Percentiles rank a stretch among this genome's conserved stretches.
Evolutionary conservation across 176 grass and related monocot species (phyloP).

Genomic region (Ananas comosus): DNA sequence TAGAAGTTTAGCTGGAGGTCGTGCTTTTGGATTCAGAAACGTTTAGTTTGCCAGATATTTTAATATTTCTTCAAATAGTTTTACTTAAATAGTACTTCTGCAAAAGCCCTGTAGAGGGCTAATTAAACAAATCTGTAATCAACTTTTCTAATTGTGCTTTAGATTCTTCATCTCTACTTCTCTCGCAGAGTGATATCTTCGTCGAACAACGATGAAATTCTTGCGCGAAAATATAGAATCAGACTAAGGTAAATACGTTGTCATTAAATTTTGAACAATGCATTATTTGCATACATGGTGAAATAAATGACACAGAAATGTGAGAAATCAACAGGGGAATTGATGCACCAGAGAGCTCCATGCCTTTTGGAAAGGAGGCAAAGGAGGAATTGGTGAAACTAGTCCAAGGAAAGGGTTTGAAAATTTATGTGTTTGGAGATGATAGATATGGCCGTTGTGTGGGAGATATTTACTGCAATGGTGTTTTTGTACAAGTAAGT

Average conservation of each 20-base stretch:
- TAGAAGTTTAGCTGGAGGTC: no score
- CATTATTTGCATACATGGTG: no score
- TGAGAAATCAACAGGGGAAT: conserved; percentile 40
- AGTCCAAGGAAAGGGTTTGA: conserved; percentile 46
- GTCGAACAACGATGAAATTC: conserved; percentile 21
- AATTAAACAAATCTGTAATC: no score
- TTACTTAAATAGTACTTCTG: background rate
- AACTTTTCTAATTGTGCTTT: background rate
- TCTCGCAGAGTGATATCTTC: conserved; percentile 37
- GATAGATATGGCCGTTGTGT: conserved; percentile 59
- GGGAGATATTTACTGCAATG: conserved; percentile 57
- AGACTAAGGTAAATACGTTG: conserved; percentile 54
- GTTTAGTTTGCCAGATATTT: no score
- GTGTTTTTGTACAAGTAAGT: conserved; percentile 61
- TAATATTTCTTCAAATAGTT: background rate
- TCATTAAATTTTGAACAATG: background rate
- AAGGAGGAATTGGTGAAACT: conserved; percentile 62
- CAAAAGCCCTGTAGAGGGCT: background rate
- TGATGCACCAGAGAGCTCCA: conserved; percentile 74
- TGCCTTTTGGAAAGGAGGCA: conserved; percentile 78
- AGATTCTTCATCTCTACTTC: background rate
- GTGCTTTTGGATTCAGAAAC: no score
- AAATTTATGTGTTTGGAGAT: conserved; percentile 36
- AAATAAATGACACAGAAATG: background rate
- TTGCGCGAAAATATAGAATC: conserved; percentile 55